Percentiles rank a stretch among this genome's conserved stretches.
phyloP scores from a whole-genome alignment of 2,329 filamentous ascomycete species.

The Colletotrichum kahawae region DNA sequence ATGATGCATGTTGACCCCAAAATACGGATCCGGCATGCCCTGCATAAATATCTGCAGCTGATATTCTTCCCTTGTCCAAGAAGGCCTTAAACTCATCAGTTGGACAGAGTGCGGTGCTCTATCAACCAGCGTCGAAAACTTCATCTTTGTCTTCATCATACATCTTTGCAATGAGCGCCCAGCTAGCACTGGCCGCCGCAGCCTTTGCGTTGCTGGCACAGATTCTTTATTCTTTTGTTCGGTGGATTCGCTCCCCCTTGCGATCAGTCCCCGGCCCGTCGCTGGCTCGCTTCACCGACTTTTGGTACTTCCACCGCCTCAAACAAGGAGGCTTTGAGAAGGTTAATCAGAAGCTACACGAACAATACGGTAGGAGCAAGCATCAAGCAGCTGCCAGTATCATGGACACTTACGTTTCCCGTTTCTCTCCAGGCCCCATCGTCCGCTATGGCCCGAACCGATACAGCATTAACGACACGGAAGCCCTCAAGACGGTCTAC shows the following conservation, averaged over 20 bases:
- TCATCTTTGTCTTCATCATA: background rate
- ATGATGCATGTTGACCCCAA: background rate
- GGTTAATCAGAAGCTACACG: slow-evolving; percentile 31
- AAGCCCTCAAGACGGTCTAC: slow-evolving; percentile 42
- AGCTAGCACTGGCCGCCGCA: background rate
- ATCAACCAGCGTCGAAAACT: background rate
- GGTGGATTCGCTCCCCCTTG: slow-evolving; percentile 25
- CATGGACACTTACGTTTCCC: background rate
- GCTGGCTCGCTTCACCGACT: slow-evolving; percentile 30
- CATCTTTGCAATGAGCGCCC: background rate
- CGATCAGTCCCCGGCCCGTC: slow-evolving; percentile 29
- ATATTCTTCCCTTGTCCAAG: background rate
- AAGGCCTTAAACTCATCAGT: background rate
- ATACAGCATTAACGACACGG: slow-evolving; percentile 47
- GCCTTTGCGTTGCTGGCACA: background rate
- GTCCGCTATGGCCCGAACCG: slow-evolving; percentile 52
- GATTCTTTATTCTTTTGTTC: background rate
- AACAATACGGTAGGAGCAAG: slow-evolving; percentile 30
- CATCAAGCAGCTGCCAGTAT: background rate
- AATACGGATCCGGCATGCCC: background rate
- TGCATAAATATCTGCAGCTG: background rate
- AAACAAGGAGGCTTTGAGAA: slow-evolving; percentile 31
- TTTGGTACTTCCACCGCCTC: slow-evolving; percentile 32
- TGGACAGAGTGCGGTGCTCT: background rate
- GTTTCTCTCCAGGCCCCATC: slow-evolving; percentile 33